Base-by-base conservation (phyloP, 805 yeast species). In the Candida gorgasii region DNA sequence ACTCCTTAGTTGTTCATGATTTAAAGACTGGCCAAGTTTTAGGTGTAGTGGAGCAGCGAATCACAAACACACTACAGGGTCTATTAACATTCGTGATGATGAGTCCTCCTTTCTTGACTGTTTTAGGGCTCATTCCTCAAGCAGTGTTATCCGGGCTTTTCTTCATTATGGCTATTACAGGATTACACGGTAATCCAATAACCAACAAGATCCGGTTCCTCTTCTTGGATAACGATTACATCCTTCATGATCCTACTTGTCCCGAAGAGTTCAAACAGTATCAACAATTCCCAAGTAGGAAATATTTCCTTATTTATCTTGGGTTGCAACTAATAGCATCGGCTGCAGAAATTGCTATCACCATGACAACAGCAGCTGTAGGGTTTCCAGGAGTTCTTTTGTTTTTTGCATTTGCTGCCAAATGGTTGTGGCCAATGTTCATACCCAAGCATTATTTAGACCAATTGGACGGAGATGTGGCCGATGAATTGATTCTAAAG, bases 101-200 rank as follows among this genome's bases (percentile, higher is more conserved):
- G 98, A 67, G 92, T 2, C 73, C 95, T 12, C 99, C 99, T 0
- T 73, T 92, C 24, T 69, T 92, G 45, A 72, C 82, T 0, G 92
- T 93, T 7, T 66, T 93, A 22, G 92, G 90, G 0, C 67, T 80
- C 22, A 85, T 92, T 19, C 99, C 99, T 0, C 97, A 92, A 58
- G 93, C 95, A 6, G 95, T 92, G 1, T 68, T 92, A 14, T 86
- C 97, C 0, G 99, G 99, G 0, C 69, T 93, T 36, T 92, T 93
- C 59, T 90, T 89, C 73, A 80, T 88, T 47, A 92, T 92, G 98
- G 97, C 96, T 0, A 70, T 88, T 0, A 78, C 84, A 1, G 96
- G 96, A 0, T 58, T 92, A 15, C 72, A 83, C 44, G 78, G 73
- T 4, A 88, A 86, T 55, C 81, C 72, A 3, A 78, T 92, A 4